Evolutionary conservation across 805 yeast species (phyloP).

Genomic region (Lipomyces oligophaga): DNA sequence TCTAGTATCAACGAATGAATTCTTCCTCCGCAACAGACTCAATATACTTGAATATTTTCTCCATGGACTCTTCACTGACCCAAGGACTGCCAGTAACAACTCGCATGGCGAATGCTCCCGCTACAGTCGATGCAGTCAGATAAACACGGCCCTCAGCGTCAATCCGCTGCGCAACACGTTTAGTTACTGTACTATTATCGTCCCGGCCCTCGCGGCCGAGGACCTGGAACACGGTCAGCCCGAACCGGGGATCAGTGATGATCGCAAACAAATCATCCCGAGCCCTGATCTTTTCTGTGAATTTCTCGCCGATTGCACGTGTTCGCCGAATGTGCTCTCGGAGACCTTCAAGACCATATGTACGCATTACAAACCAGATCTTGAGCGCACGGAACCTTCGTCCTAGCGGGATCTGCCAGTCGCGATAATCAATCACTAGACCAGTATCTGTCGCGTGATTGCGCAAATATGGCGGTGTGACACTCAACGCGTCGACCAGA

Average conservation of each 20-base stretch:
- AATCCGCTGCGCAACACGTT: constrained; percentile 21
- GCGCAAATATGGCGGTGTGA: constrained; percentile 29
- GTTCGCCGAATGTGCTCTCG: constrained; percentile 26
- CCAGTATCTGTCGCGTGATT: constrained; percentile 29
- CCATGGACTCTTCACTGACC: constrained; percentile 21
- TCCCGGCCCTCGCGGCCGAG: constrained; percentile 5
- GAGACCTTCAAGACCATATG: constrained; percentile 28
- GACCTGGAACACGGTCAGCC: constrained; percentile 28
- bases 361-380: constrained; percentile 32
- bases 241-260: constrained; percentile 24
- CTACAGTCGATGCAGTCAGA: constrained; percentile 25
- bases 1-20: too few relatives aligned
- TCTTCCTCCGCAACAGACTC: constrained; percentile 20
- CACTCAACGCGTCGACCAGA: constrained; percentile 28
- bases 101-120: constrained; percentile 19
- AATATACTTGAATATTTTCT: constrained; percentile 15
- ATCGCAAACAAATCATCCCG: constrained; percentile 21
- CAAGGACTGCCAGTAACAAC: constrained; percentile 31
- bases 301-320: constrained; percentile 18
- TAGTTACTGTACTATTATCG: constrained; percentile 19
- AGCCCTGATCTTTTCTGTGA: constrained; percentile 15
- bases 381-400: constrained; percentile 30
- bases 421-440: constrained; percentile 30
- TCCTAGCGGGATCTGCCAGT: constrained; percentile 32
- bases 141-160: constrained; percentile 23